Base-by-base conservation (phyloP, 106 monocot genomes). In the Allium sativum region DNA sequence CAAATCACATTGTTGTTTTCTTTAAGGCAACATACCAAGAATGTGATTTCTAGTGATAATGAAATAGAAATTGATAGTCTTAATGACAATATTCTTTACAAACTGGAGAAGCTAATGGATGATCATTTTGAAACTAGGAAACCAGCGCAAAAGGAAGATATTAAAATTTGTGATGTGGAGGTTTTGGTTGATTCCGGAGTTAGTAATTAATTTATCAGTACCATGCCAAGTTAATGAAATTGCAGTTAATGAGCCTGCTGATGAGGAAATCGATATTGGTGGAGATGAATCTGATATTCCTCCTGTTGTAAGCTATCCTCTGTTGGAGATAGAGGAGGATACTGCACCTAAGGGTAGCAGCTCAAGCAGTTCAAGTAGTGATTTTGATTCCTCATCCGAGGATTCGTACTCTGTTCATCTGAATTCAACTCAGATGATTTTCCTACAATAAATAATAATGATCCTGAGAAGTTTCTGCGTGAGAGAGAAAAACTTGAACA, bases 401-500 rank as follows among this genome's bases (percentile, higher is more conserved):
- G 79, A 76, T 84, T 76, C 79, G 63, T 79, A 76, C 52, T 73
- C n/a, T n/a, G n/a, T n/a, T n/a, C n/a, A n/a, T n/a, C n/a, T n/a
- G n/a, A n/a, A n/a, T n/a, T n/a, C n/a, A n/a, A n/a, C n/a, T n/a
- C n/a, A n/a, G n/a, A n/a, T n/a, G n/a, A n/a, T n/a, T n/a, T 56
- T 58, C 79, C 84, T 46, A 46, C 62, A 64, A 83, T 72, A 47
- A 9, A 43, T 45, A 86, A 79, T 57, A 81, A 75, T 47, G 86
- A 95, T 66, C 90, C 90, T 63, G 90, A 90, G 48, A 86, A 90
- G 48, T 60, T 95, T 46, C 78, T 60, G n/a, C 78, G 62, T 13
- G 86, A 95, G 70, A 84, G 69, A 65, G 86, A 95, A 65, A 86
- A 90, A 69, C 84, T 90, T 64, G 94, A 90, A 59, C 72, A 84